These are phyloP conservation scores for Leptodontidium sp. DNA, from an alignment of 2,329 filamentous ascomycete genomes.

Conservation along the genomic window DNA sequence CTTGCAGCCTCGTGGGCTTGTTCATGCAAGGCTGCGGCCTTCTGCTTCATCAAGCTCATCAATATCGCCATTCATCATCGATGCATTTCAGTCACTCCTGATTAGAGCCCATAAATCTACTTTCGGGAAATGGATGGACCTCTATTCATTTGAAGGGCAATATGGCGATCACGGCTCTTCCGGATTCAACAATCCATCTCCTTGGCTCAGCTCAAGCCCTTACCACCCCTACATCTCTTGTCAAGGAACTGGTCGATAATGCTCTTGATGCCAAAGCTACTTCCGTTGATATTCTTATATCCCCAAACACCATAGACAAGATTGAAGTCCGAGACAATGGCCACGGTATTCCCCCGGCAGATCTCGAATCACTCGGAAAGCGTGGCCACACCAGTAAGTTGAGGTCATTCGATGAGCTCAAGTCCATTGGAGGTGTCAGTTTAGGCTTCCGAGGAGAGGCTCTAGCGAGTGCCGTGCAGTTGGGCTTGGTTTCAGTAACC, in stretches of 20 bases:
- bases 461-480: conserved; percentile 68
- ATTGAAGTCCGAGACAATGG: conserved; percentile 79
- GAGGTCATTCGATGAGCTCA: conserved; percentile 67
- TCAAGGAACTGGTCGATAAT: conserved; percentile 84
- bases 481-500: conserved; percentile 67
- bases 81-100: background rate
- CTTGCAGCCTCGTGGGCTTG: conserved; percentile 8
- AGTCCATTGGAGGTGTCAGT: conserved; percentile 60
- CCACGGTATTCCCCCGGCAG: conserved; percentile 69
- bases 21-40: conserved; percentile 11
- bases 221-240: conserved; percentile 64
- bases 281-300: conserved; percentile 69
- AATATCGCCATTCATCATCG: background rate
- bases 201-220: conserved; percentile 70
- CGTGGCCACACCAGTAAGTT: conserved; percentile 81
- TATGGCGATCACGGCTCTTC: conserved; percentile 56
- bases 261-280: conserved; percentile 76
- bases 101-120: background rate
- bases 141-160: conserved; percentile 10
- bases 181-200: conserved; percentile 58
- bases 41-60: conserved; percentile 3
- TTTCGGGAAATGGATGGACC: background rate
- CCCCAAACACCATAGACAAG: conserved; percentile 71
- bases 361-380: conserved; percentile 69
- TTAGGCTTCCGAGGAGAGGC: conserved; percentile 83